Conservation (phyloP, 2,329 filamentous ascomycete species). For the Chaetomiaceae sp. region DNA sequence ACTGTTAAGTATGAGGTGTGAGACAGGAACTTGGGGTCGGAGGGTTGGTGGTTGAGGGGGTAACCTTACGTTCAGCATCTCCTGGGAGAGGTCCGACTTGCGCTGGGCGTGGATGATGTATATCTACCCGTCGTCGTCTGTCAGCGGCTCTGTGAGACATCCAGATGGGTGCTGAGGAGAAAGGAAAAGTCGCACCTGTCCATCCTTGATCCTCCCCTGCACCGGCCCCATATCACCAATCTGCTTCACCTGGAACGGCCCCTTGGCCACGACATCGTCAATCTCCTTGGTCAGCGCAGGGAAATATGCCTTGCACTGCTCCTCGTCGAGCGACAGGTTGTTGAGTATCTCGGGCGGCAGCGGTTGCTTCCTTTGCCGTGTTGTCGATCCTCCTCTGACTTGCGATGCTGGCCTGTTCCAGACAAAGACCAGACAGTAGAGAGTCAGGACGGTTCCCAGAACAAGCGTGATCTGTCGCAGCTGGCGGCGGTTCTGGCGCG, state of each 20-base stretch:
- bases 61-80: slow-evolving; percentile 36
- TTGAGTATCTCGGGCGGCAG: slow-evolving; percentile 26
- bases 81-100: slow-evolving; percentile 37
- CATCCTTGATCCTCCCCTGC: slow-evolving; percentile 40
- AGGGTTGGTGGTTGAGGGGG: not conserved
- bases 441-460: slow-evolving; percentile 20
- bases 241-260: slow-evolving; percentile 39
- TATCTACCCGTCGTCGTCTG: slow-evolving; percentile 30
- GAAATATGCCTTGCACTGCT: slow-evolving; percentile 42
- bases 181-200: slow-evolving; percentile 31
- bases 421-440: slow-evolving; percentile 29
- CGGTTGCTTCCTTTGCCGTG: not conserved
- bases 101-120: slow-evolving; percentile 42
- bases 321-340: slow-evolving; percentile 38
- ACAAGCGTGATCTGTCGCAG: slow-evolving; percentile 24
- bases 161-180: not conserved
- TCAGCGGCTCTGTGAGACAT: too few species aligned
- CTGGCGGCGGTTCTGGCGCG: slow-evolving; percentile 18
- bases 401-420: not conserved
- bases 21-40: not conserved
- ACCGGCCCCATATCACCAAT: slow-evolving; percentile 38
- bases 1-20: slow-evolving; percentile 26
- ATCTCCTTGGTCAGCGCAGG: slow-evolving; percentile 45
- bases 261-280: slow-evolving; percentile 40
- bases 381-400: not conserved